Percentiles rank a stretch among this genome's conserved stretches.
phyloP scores from a whole-genome alignment of 2,329 filamentous ascomycete species.

The Exophiala dermatitidis region DNA sequence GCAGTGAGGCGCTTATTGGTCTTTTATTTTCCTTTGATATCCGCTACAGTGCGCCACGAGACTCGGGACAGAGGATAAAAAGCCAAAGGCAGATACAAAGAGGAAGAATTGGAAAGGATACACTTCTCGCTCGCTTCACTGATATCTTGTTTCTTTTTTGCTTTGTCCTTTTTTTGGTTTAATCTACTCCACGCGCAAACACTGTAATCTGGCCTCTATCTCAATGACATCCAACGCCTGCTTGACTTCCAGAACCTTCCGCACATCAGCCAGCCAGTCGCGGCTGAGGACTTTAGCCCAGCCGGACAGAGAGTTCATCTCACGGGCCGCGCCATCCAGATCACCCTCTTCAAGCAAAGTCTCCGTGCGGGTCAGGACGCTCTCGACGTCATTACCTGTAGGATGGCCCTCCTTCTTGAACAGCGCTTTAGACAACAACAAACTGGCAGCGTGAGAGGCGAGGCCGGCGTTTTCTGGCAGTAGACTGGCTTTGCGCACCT shows the following conservation, averaged over 20 bases:
- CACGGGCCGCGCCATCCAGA: conserved; percentile 79
- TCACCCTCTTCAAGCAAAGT: conserved; percentile 87
- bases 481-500: conserved; percentile 90
- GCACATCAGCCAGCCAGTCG: conserved; percentile 87
- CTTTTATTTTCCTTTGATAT: no score
- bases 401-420: conserved; percentile 90
- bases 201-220: conserved; percentile 82
- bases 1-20: no score
- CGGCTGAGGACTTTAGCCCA: conserved; percentile 94
- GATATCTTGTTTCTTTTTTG: neutral
- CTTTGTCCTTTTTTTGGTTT: no score
- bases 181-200: conserved; percentile 66
- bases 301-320: conserved; percentile 87
- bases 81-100: no score
- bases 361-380: conserved; percentile 82
- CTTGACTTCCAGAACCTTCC: conserved; percentile 87
- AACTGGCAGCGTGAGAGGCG: conserved; percentile 84
- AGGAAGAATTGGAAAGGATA: neutral
- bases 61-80: no score
- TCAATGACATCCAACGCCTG: conserved; percentile 95
- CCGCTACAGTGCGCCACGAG: no score
- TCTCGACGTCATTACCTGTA: conserved; percentile 84
- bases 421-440: conserved; percentile 83
- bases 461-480: conserved; percentile 91
- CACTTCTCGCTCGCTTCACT: neutral